Evolutionary conservation across 176 grass and related monocot species (phyloP).

Genomic region (Rhynchospora tenuis): DNA sequence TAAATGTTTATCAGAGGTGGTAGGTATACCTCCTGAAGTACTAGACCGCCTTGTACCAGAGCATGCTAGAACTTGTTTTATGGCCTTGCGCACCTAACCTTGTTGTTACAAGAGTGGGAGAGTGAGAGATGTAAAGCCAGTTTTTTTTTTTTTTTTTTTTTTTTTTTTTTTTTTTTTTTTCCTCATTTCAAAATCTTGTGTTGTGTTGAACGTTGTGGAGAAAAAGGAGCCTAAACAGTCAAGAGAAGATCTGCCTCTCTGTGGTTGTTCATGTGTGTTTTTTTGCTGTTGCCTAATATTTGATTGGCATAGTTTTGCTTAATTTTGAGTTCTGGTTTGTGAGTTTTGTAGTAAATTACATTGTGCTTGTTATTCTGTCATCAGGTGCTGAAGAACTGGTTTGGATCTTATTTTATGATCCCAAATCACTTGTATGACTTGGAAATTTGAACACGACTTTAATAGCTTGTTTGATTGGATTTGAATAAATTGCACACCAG

Average conservation of each 20-base stretch:
- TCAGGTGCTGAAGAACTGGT: not conserved
- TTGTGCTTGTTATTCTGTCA: not conserved
- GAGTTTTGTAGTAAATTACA: not conserved
- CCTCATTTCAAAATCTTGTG: not conserved
- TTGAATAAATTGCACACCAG: not conserved
- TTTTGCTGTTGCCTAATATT: conserved; percentile 20
- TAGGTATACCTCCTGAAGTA: conserved; percentile 42
- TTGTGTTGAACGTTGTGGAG: conserved; percentile 28
- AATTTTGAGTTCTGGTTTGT: conserved; percentile 11
- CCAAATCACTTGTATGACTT: not conserved
- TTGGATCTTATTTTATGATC: not conserved
- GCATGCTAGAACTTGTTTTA: conserved; percentile 71
- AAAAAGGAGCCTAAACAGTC: not conserved
- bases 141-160: conserved; percentile 15
- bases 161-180: conserved; percentile 7
- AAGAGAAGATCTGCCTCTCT: not conserved
- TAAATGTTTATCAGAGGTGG: conserved; percentile 56
- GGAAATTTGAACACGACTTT: not conserved
- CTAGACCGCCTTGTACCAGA: conserved; percentile 64
- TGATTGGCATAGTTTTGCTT: conserved; percentile 19
- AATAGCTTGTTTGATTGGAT: not conserved
- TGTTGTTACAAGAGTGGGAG: not conserved
- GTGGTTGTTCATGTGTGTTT: not conserved
- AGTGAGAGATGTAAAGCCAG: conserved; percentile 53
- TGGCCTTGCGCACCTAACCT: conserved; percentile 72